Conservation (phyloP, 2,329 filamentous ascomycete genomes). For the Fusarium duplospermum region DNA sequence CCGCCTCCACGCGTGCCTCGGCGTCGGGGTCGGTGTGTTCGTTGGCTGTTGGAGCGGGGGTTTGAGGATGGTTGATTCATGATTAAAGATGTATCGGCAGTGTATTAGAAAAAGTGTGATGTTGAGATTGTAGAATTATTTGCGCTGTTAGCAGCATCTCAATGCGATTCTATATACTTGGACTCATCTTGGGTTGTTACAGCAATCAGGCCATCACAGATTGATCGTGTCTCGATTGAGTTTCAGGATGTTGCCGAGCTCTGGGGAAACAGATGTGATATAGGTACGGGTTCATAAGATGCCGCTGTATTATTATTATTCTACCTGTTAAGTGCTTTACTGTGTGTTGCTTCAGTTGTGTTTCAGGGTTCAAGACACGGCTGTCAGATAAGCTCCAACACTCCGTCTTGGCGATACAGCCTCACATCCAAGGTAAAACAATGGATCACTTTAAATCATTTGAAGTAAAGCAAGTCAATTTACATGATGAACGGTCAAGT, state of each 20-base stretch:
- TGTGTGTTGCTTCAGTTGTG: not conserved
- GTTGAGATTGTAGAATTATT: not conserved
- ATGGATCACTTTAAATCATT: not conserved
- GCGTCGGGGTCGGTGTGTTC: not conserved
- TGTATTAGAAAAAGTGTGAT: too few relatives aligned
- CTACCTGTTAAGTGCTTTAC: not conserved
- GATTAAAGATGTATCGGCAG: not conserved
- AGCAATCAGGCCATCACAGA: not conserved
- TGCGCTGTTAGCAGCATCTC: not conserved
- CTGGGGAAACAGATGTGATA: not conserved
- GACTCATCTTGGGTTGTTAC: not conserved
- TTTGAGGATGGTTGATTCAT: not conserved
- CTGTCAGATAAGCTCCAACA: not conserved
- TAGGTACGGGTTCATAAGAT: not conserved
- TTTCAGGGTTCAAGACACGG: not conserved
- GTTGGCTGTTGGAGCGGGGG: not conserved
- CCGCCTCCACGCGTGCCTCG: slow-evolving; percentile 13
- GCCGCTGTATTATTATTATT: not conserved
- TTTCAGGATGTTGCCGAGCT: not conserved
- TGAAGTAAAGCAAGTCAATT: not conserved
- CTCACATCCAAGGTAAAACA: too few relatives aligned
- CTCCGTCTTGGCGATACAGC: not conserved
- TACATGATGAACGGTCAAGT: too few relatives aligned
- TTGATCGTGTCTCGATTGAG: not conserved
- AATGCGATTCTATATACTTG: not conserved